Percentiles rank a stretch among this genome's conserved stretches.
Evolutionary conservation across 495 filamentous ascomycete genomes (phyloP).

Genomic region (Trichodelitschia bisporula): DNA sequence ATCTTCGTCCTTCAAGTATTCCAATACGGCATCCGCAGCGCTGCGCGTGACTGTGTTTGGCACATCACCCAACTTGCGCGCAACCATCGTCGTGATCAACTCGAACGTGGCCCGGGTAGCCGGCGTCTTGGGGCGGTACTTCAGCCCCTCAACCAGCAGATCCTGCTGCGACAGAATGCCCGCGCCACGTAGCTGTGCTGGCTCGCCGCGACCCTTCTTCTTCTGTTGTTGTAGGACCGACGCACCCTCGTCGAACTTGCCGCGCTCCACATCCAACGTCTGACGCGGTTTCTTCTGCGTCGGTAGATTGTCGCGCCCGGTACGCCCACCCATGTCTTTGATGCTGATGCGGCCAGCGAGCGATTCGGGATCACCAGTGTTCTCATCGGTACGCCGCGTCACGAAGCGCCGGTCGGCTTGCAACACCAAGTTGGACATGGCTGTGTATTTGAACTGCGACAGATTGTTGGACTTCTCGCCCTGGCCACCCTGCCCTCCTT

Average conservation of each 20-base stretch:
- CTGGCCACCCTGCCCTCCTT: no score
- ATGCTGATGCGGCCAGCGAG: constrained; percentile 83
- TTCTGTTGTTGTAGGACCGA: constrained; percentile 73
- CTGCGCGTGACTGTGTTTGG: constrained; percentile 77
- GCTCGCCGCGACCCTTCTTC: constrained; percentile 52
- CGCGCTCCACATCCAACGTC: constrained; percentile 45
- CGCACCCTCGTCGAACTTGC: constrained; percentile 57
- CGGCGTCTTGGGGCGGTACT: constrained; percentile 73
- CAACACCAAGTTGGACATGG: constrained; percentile 99
- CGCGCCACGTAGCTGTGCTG: constrained; percentile 44
- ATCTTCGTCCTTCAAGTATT: constrained; percentile 81
- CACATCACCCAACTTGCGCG: constrained; percentile 74
- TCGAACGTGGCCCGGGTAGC: constrained; percentile 91
- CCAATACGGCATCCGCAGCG: constrained; percentile 81
- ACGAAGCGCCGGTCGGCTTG: constrained; percentile 95
- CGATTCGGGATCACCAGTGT: constrained; percentile 92
- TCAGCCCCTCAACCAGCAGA: constrained; percentile 59
- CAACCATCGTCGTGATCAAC: constrained; percentile 76
- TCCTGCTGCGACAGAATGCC: constrained; percentile 72
- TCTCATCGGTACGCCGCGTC: constrained; percentile 75
- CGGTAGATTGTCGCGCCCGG: constrained; percentile 53
- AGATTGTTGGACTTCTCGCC: constrained; percentile 40
- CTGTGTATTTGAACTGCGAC: constrained; percentile 98
- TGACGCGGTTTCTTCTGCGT: constrained; percentile 44
- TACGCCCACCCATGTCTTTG: constrained; percentile 75